Conservation (phyloP, 2,329 filamentous ascomycete species). For the Alternaria triticina region DNA sequence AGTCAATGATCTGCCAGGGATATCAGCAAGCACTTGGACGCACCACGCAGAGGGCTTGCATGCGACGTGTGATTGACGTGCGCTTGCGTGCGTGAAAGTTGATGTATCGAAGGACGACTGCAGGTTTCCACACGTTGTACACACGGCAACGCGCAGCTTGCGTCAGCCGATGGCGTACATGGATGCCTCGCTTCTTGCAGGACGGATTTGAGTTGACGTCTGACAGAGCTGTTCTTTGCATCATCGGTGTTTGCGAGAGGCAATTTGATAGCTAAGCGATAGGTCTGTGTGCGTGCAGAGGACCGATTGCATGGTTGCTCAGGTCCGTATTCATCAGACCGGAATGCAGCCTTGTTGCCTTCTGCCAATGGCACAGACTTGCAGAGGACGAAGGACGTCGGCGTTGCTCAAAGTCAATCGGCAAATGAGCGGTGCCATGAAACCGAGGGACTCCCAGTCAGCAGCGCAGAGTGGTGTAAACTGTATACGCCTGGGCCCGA, state of each 20-base stretch:
- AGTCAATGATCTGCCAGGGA: conserved; percentile 32
- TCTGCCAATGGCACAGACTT: conserved; percentile 8
- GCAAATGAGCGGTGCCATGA: background rate
- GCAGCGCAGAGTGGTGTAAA: background rate
- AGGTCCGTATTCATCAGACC: conserved; percentile 3
- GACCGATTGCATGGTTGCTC: background rate
- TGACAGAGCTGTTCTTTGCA: conserved; percentile 2
- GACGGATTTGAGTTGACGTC: conserved; percentile 10
- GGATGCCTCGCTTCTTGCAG: conserved; percentile 8
- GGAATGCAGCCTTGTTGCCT: background rate
- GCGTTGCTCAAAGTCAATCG: conserved; percentile 5
- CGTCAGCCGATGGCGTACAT: conserved; percentile 10
- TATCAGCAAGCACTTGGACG: conserved; percentile 4
- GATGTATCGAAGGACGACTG: conserved; percentile 28
- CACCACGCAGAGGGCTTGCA: conserved; percentile 16
- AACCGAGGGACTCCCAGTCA: background rate
- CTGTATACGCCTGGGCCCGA: background rate
- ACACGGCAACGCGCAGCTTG: conserved; percentile 11
- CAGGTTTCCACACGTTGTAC: conserved; percentile 25
- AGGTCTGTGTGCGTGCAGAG: background rate
- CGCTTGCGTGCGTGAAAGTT: conserved; percentile 13
- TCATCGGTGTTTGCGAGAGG: background rate
- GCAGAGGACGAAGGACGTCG: conserved; percentile 1
- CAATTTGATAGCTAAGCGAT: background rate
- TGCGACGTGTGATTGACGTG: conserved; percentile 36